phyloP scores from a whole-genome alignment of 495 filamentous ascomycete genomes.

The Neurospora africana region DNA sequence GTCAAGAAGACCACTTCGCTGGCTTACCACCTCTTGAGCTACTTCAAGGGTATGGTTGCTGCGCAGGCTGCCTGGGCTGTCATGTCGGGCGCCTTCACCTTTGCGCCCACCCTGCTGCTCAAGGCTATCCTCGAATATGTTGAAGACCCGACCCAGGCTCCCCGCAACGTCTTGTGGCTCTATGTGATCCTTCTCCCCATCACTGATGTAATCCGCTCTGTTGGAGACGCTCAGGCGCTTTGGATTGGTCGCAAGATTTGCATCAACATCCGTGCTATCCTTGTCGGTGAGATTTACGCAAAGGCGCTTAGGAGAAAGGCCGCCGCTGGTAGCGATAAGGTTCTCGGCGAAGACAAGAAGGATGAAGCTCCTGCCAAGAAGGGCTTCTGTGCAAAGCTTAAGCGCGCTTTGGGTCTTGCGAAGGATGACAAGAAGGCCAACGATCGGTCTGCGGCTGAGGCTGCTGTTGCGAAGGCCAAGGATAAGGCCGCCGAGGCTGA shows the following conservation, averaged over 20 bases:
- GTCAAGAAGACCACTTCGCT: conserved; percentile 73
- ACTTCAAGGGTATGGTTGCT: conserved; percentile 69
- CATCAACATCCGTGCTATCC: conserved; percentile 83
- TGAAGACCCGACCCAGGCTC: conserved; percentile 66
- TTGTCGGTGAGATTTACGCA: conserved; percentile 95
- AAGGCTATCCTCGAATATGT: conserved; percentile 89
- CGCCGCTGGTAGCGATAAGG: conserved; percentile 60
- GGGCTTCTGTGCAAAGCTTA: conserved; percentile 38
- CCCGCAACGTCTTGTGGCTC: conserved; percentile 88
- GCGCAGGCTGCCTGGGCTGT: conserved; percentile 73
- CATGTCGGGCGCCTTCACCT: conserved; percentile 69
- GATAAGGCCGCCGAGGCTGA: conserved; percentile 37
- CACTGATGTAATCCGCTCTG: conserved; percentile 63
- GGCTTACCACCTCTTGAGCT: conserved; percentile 68
- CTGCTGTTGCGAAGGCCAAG: conserved; percentile 23
- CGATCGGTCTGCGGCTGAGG: conserved; percentile 9
- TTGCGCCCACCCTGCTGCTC: conserved; percentile 82
- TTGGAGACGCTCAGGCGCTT: conserved; percentile 77
- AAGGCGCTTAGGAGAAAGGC: conserved; percentile 92
- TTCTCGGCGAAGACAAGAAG: conserved; percentile 44
- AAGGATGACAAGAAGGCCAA: conserved; percentile 36
- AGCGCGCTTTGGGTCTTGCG: conserved; percentile 47
- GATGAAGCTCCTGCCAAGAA: conserved; percentile 29
- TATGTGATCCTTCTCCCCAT: conserved; percentile 85
- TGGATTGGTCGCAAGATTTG: conserved; percentile 91